Percentiles rank a stretch among this genome's conserved stretches.
phyloP scores from a whole-genome alignment of 345 rosid genomes.

The Cardamine chenopodiifolia region DNA sequence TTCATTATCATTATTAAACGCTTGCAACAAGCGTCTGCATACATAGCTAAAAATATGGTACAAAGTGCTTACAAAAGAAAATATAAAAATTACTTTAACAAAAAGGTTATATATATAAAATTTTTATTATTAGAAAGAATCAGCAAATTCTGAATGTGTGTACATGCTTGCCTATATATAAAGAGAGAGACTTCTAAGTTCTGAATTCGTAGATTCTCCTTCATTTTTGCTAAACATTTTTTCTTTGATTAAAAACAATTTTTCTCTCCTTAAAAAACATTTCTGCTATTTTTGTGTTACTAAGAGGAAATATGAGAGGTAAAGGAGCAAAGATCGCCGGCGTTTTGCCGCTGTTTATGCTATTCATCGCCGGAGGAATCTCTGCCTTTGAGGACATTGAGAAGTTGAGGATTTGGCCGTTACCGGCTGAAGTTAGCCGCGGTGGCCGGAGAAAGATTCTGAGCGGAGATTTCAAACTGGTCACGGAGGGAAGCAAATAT shows the following conservation, averaged over 20 bases:
- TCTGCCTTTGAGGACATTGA: constrained; percentile 37
- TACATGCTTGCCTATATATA: constrained; percentile 7
- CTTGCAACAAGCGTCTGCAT: no score
- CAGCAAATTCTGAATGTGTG: not conserved
- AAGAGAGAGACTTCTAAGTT: constrained; percentile 12
- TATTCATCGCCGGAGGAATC: constrained; percentile 37
- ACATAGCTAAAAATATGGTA: not conserved
- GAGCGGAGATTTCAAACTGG: constrained; percentile 46
- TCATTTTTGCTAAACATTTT: constrained; percentile 6
- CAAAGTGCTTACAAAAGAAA: not conserved
- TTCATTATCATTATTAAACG: no score
- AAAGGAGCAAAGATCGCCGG: constrained; percentile 28
- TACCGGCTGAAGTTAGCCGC: constrained; percentile 49
- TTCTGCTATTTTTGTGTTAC: constrained; percentile 10
- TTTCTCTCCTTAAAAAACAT: not conserved
- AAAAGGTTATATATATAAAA: not conserved
- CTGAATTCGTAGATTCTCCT: constrained; percentile 17
- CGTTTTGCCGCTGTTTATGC: constrained; percentile 26
- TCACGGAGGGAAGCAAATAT: constrained; percentile 42
- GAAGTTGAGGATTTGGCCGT: constrained; percentile 57
- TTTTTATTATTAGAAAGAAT: not conserved
- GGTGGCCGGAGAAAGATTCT: constrained; percentile 49
- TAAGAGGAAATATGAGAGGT: constrained; percentile 32
- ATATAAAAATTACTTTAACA: not conserved
- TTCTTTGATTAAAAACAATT: not conserved